These are phyloP conservation scores for Brassica cretica DNA, from an alignment of 345 rosid genomes.

Conservation along the genomic window DNA sequence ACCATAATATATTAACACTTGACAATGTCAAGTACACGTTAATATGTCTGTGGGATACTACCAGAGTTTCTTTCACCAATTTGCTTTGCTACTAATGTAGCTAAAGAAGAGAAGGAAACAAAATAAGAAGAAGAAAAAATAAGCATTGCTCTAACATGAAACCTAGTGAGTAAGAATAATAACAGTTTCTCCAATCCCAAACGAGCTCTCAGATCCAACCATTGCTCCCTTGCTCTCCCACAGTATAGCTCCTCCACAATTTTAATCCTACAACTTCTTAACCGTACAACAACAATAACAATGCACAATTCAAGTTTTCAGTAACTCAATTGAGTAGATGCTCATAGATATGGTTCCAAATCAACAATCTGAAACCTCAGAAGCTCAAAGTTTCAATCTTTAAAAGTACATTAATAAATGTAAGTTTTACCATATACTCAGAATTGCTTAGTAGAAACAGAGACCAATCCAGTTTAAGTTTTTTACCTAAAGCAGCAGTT, in stretches of 20 bases:
- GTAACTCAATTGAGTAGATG: constrained; percentile 2
- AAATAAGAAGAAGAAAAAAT: background rate
- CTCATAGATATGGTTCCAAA: background rate
- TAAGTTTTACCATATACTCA: constrained; percentile 1
- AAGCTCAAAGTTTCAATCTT: background rate
- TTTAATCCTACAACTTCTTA: constrained; percentile 33
- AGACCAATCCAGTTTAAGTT: background rate
- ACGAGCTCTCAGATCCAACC: constrained; percentile 23
- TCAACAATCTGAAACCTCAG: background rate
- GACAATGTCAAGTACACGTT: constrained; percentile 33
- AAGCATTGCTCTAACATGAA: constrained; percentile 28
- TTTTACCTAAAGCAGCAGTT: constrained; percentile 29
- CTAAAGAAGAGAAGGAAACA: constrained; percentile 12
- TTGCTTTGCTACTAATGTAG: constrained; percentile 35
- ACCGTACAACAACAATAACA: constrained; percentile 8
- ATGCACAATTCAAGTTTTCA: background rate
- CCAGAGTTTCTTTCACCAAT: constrained; percentile 23
- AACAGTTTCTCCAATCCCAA: constrained; percentile 31
- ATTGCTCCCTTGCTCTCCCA: constrained; percentile 25
- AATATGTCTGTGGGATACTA: constrained; percentile 28
- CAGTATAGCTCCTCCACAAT: constrained; percentile 29
- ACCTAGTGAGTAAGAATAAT: constrained; percentile 35
- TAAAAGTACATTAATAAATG: background rate
- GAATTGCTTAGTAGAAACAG: background rate
- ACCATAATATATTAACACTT: constrained; percentile 41